These are phyloP conservation scores for Neovahlkampfia damariscottae DNA, from an alignment of 78 protist genomes.

Conservation along the genomic window DNA sequence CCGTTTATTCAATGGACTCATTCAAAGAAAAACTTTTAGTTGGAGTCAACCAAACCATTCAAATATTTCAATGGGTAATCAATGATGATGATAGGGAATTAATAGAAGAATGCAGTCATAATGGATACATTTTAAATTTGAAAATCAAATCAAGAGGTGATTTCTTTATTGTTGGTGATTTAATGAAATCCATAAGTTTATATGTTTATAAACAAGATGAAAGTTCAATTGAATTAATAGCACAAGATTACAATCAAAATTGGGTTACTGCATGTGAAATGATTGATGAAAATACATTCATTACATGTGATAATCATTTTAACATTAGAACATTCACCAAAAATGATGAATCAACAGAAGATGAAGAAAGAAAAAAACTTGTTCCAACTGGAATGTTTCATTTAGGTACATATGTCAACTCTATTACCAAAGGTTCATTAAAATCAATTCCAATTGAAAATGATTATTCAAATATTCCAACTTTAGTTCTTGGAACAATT, in stretches of 20 bases:
- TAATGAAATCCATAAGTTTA: constrained; percentile 62
- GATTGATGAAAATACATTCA: no score
- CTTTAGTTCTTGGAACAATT: constrained; percentile 47
- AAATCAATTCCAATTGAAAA: constrained; percentile 17
- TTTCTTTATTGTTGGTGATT: constrained; percentile 75
- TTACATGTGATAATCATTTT: no score
- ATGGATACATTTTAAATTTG: constrained; percentile 52
- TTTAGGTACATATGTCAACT: constrained; percentile 63
- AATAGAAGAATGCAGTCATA: constrained; percentile 27
- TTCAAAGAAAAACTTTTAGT: constrained; percentile 59
- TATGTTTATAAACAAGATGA: constrained; percentile 25
- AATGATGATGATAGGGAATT: constrained; percentile 3
- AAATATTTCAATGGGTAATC: neutral
- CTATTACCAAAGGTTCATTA: constrained; percentile 30
- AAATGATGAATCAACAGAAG: constrained; percentile 53
- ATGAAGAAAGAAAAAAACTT: constrained; percentile 52
- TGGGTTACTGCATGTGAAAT: constrained; percentile 72
- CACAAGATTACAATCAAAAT: constrained; percentile 32
- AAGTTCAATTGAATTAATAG: constrained; percentile 6
- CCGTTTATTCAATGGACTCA: constrained; percentile 25
- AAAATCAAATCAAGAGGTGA: constrained; percentile 52
- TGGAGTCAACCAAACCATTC: constrained; percentile 44
- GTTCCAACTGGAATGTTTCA: constrained; percentile 58
- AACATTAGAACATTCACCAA: constrained; percentile 32
- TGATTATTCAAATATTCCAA: constrained; percentile 19